phyloP scores from a whole-genome alignment of 805 yeast species.

The Teunomyces stri region DNA sequence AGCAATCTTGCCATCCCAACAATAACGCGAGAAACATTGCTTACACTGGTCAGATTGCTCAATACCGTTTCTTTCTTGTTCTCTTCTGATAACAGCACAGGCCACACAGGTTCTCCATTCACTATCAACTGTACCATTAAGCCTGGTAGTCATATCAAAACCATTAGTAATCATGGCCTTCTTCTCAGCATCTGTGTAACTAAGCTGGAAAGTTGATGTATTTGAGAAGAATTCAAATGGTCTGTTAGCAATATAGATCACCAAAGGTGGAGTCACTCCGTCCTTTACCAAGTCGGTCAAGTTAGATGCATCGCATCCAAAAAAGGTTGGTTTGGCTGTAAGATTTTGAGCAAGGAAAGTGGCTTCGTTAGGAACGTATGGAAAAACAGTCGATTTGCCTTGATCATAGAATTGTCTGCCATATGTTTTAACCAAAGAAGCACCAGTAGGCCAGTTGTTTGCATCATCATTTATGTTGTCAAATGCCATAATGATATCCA shows the following conservation, averaged over 20 bases:
- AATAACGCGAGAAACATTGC: constrained; percentile 66
- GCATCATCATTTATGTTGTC: constrained; percentile 30
- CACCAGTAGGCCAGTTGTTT: constrained; percentile 35
- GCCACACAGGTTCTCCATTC: constrained; percentile 75
- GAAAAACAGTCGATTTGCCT: constrained; percentile 65
- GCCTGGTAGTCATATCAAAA: constrained; percentile 63
- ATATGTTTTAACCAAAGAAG: constrained; percentile 29
- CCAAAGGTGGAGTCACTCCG: constrained; percentile 59
- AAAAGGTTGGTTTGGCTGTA: constrained; percentile 71
- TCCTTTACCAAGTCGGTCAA: constrained; percentile 48
- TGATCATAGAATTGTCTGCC: constrained; percentile 36
- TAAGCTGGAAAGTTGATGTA: constrained; percentile 68
- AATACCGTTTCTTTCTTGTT: constrained; percentile 63
- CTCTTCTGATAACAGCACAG: constrained; percentile 79
- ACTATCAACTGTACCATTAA: constrained; percentile 62
- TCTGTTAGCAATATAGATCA: constrained; percentile 75
- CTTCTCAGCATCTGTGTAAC: constrained; percentile 58
- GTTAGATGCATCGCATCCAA: constrained; percentile 74
- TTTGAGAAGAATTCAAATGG: constrained; percentile 66
- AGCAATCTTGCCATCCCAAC: constrained; percentile 61
- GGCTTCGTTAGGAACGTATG: constrained; percentile 70
- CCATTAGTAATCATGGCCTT: constrained; percentile 68
- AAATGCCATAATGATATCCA: constrained; percentile 38
- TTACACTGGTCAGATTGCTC: constrained; percentile 69
- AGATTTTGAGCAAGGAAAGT: constrained; percentile 61